Evolutionary conservation across 176 grass and related monocot genomes (phyloP).

Genomic region (Saccharum spontaneum): DNA sequence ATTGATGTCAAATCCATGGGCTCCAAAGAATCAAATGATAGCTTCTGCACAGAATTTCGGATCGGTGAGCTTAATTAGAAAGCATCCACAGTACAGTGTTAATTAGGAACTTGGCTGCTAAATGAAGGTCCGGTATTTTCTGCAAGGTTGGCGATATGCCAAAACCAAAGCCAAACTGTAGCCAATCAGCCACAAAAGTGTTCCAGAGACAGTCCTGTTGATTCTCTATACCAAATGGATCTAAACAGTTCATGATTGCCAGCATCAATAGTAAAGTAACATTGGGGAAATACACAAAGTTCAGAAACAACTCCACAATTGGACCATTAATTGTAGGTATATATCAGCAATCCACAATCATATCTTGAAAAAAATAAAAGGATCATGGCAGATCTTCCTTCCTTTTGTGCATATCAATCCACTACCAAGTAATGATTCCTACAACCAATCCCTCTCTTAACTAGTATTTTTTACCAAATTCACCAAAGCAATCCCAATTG

Average conservation of each 20-base stretch:
- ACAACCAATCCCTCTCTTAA: not conserved
- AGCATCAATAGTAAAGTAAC: not conserved
- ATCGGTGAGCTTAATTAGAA: not conserved
- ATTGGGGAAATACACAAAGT: not conserved
- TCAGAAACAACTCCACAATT: not conserved
- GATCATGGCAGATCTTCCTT: constrained; percentile 22
- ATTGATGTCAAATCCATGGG: not conserved
- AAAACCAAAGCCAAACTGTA: not conserved
- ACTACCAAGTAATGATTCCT: constrained; percentile 4
- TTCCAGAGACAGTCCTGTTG: not conserved
- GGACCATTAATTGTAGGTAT: constrained; percentile 11
- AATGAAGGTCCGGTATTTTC: not conserved
- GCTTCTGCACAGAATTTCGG: not conserved
- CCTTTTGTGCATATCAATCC: not conserved
- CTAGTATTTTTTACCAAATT: not conserved
- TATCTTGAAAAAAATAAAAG: not conserved
- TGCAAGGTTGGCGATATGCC: not conserved
- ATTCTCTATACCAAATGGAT: constrained; percentile 3
- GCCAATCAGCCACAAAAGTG: not conserved
- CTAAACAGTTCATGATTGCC: not conserved
- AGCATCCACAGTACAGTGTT: not conserved
- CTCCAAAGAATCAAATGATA: not conserved
- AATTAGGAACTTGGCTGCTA: not conserved
- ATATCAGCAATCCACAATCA: not conserved
- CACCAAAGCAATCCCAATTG: not conserved